Base-by-base conservation (phyloP, 768 basidiomycete species). In the Multifurca ochricompacta region DNA sequence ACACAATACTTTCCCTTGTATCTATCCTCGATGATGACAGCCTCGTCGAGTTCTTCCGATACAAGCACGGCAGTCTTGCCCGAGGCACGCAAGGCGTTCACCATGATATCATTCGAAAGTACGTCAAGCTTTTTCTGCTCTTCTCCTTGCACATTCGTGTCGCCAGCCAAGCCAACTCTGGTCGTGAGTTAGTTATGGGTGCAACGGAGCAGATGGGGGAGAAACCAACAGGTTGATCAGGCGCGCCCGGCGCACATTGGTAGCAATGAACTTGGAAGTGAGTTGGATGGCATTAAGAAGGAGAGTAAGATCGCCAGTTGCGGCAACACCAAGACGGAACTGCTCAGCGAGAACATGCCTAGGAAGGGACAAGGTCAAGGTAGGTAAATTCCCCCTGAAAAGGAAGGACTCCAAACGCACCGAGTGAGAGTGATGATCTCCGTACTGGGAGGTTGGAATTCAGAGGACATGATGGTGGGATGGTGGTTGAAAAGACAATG, bases 81-180 rank as follows among this genome's bases (percentile, higher is more conserved):
- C n/a, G 90, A 94, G 3, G 94, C 94, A 37, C 91, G 82, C 31
- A 99, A 80, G 43, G 94, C 86, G 66, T 97, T 97, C 64, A 98
- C 80, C 96, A 99, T 98, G 77, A 99, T 99, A 68, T 99, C 94
- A 68, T 99, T 97, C 13, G 92, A 88, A 30, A 96, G 76, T n/a
- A 96, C 85, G 66, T 96, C 94, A 49, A 99, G 79, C 73, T 99
- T 99, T 79, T 99, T 99, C 77, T 99, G 96, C 66, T 98, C 96
- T 69, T 98, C 96, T 19, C 96, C 96, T 71, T 94, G 91, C 7
- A 94, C 86, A 67, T 99, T 99, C 25, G 89, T 89, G 66, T 94
- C 92, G 14, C 96, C 96, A 14, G 96, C 96, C 19, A 95, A 78
- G 30, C 96, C 96, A 61, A 99, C 87, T n/a, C 93, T 95, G 65